Conservation (phyloP, 164 flowering plant genomes). For the Vitis labrusca region DNA sequence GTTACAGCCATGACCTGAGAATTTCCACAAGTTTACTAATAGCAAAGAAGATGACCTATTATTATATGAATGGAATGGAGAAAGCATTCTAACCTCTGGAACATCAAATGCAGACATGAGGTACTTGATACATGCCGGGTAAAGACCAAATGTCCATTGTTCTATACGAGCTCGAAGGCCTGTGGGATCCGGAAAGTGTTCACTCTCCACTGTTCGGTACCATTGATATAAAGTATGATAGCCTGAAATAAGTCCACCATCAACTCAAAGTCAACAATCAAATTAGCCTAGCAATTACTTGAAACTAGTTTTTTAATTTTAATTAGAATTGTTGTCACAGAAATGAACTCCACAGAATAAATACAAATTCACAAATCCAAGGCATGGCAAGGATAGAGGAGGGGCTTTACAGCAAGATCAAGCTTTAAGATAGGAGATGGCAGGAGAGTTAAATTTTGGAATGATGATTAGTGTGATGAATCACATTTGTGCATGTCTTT, state of each 20-base stretch:
- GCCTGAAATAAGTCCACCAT: constrained; percentile 42
- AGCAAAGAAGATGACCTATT: not conserved
- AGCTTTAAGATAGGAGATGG: too few relatives aligned
- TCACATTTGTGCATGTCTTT: too few relatives aligned
- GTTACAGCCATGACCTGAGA: constrained; percentile 97
- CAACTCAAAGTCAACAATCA: not conserved
- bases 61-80: not conserved
- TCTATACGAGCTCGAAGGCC: constrained; percentile 94
- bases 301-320: not conserved
- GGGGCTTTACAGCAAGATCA: too few relatives aligned
- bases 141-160: constrained; percentile 97
- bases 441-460: too few relatives aligned
- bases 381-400: not conserved
- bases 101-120: constrained; percentile 98
- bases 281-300: not conserved
- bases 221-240: constrained; percentile 95
- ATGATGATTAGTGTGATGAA: too few relatives aligned
- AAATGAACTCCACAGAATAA: not conserved
- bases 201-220: constrained; percentile 85
- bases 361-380: too few relatives aligned
- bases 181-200: constrained; percentile 98
- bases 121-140: constrained; percentile 99
- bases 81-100: constrained; percentile 71
- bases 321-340: not conserved
- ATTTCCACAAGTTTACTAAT: constrained; percentile 11